These are phyloP conservation scores for Adiantum capillusveneris DNA, from an alignment of 75 land plant genomes.

Conservation along the genomic window DNA sequence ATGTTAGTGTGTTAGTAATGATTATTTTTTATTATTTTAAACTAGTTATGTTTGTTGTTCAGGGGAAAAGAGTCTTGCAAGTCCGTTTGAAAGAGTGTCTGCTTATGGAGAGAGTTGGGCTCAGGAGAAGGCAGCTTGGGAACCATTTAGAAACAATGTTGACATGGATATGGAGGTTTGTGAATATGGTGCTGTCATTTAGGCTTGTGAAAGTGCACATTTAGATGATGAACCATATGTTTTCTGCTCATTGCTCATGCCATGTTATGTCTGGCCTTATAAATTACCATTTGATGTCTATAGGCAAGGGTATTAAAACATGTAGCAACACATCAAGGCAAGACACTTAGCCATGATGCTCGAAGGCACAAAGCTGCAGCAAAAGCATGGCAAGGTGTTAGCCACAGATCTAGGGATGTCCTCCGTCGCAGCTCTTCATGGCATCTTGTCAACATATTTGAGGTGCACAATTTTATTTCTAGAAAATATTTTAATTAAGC, in stretches of 20 bases:
- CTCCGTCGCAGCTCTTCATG: slow-evolving; percentile 57
- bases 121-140: slow-evolving; percentile 62
- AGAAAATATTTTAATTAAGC: no score
- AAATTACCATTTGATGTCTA: not conserved
- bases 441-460: slow-evolving; percentile 54
- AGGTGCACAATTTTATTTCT: no score
- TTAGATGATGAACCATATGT: no score
- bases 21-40: not conserved
- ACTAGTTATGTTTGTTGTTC: not conserved
- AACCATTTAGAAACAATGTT: slow-evolving; percentile 66
- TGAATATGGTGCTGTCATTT: not conserved
- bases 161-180: slow-evolving; percentile 94
- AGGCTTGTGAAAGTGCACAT: not conserved
- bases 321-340: slow-evolving; percentile 5
- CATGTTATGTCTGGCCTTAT: not conserved
- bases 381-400: slow-evolving; percentile 71
- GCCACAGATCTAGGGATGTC: slow-evolving; percentile 57
- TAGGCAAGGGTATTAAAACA: slow-evolving; percentile 46
- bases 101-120: slow-evolving; percentile 11
- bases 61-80: slow-evolving; percentile 63
- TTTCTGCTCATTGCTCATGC: no score
- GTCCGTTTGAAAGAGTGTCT: slow-evolving; percentile 47
- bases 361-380: slow-evolving; percentile 46
- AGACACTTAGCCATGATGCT: slow-evolving; percentile 21
- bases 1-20: not conserved